A percentile compares a stretch with the other conserved stretches of the same genome.
These are phyloP conservation scores for Zygotorulaspora chibaensis DNA, from an alignment of 805 yeast species.

Conservation along the genomic window DNA sequence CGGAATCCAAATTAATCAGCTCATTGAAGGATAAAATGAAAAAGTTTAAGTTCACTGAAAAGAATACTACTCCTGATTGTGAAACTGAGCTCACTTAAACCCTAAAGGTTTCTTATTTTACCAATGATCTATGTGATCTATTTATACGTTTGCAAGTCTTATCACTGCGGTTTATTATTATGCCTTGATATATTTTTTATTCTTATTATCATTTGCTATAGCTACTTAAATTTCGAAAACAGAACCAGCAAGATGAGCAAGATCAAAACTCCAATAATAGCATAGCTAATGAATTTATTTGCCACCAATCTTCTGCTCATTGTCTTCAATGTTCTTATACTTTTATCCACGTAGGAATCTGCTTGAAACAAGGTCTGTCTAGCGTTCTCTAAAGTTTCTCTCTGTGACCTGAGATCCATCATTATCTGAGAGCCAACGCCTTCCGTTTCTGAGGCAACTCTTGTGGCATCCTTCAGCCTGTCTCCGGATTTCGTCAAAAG, in stretches of 20 bases:
- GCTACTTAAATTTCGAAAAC: conserved; percentile 70
- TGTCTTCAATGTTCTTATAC: conserved; percentile 76
- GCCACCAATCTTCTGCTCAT: conserved; percentile 94
- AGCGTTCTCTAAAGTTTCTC: conserved; percentile 86
- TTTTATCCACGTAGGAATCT: conserved; percentile 86
- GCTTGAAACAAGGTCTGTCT: conserved; percentile 86
- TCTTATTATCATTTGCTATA: conserved; percentile 1
- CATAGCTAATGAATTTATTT: conserved; percentile 83
- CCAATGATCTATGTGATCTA: background rate
- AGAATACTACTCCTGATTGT: conserved; percentile 4
- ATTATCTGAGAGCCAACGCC: conserved; percentile 85
- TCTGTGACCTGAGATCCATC: conserved; percentile 82
- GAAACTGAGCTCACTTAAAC: conserved; percentile 5
- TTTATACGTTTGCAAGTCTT: background rate
- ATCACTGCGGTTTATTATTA: background rate
- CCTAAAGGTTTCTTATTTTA: background rate
- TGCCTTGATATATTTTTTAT: conserved; percentile 54
- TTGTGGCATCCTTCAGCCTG: conserved; percentile 78
- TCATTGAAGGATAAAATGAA: conserved; percentile 20
- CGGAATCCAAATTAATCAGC: conserved; percentile 16
- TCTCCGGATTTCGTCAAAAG: conserved; percentile 79
- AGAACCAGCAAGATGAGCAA: conserved; percentile 76
- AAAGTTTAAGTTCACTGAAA: conserved; percentile 11
- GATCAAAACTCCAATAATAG: conserved; percentile 83
- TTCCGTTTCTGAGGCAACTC: conserved; percentile 91